phyloP scores from a whole-genome alignment of 495 filamentous ascomycete species.

The Bacidia rubella region DNA sequence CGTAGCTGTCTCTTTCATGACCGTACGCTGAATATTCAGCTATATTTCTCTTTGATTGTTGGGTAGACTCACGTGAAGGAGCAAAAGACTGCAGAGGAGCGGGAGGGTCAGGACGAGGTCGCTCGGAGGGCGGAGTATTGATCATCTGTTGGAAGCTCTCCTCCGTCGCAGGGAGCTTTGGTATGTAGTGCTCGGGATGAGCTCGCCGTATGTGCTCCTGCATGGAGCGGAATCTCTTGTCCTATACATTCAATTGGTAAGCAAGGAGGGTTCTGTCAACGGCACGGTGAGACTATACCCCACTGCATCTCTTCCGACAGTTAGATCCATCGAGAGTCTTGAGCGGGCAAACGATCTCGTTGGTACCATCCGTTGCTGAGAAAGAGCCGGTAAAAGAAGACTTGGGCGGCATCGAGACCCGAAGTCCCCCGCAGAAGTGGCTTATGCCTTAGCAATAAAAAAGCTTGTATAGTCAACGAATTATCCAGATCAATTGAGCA shows the following conservation, averaged over 20 bases:
- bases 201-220: conserved; percentile 98
- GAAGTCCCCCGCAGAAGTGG: background rate
- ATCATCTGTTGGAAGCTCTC: conserved; percentile 97
- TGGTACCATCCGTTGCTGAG: conserved; percentile 79
- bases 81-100: conserved; percentile 17
- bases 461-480: background rate
- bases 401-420: conserved; percentile 59
- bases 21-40: conserved; percentile 29
- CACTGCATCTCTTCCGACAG: conserved; percentile 94
- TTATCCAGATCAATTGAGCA: background rate
- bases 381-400: conserved; percentile 80
- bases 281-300: conserved; percentile 52
- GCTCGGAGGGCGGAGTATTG: conserved; percentile 72
- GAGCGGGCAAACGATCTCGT: conserved; percentile 94
- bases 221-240: conserved; percentile 97
- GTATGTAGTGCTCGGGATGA: conserved; percentile 94
- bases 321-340: conserved; percentile 92
- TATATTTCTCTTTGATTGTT: background rate
- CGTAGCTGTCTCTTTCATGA: conserved; percentile 38
- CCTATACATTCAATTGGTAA: conserved; percentile 37
- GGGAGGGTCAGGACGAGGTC: conserved; percentile 33
- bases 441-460: background rate
- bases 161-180: conserved; percentile 96
- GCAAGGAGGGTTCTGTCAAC: background rate
- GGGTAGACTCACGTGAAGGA: background rate